Evolutionary conservation across 805 yeast species (phyloP).

Genomic region (Saturnispora gosingensis): DNA sequence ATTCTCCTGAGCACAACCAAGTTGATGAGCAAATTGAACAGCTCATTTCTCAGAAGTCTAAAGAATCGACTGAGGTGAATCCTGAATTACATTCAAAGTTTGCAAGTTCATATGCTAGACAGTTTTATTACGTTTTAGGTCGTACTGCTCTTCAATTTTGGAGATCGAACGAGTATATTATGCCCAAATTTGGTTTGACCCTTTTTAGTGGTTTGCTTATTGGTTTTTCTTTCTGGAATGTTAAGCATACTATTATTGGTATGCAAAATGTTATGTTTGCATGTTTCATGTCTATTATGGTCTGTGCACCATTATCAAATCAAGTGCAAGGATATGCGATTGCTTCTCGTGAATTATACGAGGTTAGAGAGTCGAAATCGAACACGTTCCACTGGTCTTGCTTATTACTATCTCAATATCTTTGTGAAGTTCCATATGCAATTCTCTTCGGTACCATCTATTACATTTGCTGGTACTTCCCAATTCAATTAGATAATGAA

Average conservation of each 20-base stretch:
- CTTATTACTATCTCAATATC: constrained; percentile 42
- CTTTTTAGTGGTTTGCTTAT: constrained; percentile 37
- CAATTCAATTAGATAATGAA: constrained; percentile 28
- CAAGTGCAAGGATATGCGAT: constrained; percentile 56
- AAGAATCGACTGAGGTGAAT: constrained; percentile 10
- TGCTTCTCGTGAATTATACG: constrained; percentile 55
- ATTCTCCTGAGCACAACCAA: constrained; percentile 21
- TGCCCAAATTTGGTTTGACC: constrained; percentile 37
- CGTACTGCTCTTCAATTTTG: constrained; percentile 36
- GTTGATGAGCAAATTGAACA: constrained; percentile 25
- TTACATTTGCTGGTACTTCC: constrained; percentile 31
- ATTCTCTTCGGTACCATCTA: constrained; percentile 40
- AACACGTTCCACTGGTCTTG: constrained; percentile 69
- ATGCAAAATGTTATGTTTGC: constrained; percentile 51
- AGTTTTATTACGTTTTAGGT: constrained; percentile 27
- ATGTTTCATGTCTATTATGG: constrained; percentile 43
- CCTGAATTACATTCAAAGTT: constrained; percentile 20
- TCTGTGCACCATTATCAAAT: constrained; percentile 51
- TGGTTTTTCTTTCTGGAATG: constrained; percentile 65
- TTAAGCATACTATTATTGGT: constrained; percentile 42
- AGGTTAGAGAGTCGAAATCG: constrained; percentile 61
- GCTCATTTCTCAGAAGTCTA: constrained; percentile 17
- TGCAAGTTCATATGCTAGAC: constrained; percentile 38
- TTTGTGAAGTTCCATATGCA: constrained; percentile 58
- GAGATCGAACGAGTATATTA: constrained; percentile 41